These are phyloP conservation scores for Periconia macrospinosa DNA, from an alignment of 2,329 filamentous ascomycete species.

Conservation along the genomic window DNA sequence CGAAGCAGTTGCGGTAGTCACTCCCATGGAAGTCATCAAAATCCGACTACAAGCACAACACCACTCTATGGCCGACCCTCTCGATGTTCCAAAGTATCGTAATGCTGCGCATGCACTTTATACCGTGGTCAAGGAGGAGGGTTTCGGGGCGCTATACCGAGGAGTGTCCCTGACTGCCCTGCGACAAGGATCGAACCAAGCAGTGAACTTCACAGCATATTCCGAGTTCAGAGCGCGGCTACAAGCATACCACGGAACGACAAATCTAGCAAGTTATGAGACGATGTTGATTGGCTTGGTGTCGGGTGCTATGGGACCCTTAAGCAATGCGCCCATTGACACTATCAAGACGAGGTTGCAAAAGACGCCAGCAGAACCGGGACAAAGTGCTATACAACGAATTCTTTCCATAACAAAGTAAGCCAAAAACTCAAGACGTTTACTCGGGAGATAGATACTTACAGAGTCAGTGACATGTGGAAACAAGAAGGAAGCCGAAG, in stretches of 20 bases:
- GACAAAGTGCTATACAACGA: slow-evolving; percentile 76
- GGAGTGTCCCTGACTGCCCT: slow-evolving; percentile 92
- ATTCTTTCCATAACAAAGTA: slow-evolving; percentile 72
- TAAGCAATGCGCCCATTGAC: slow-evolving; percentile 97
- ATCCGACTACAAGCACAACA: slow-evolving; percentile 97
- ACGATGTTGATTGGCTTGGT: slow-evolving; percentile 90
- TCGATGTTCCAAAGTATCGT: slow-evolving; percentile 95
- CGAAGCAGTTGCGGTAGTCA: slow-evolving; percentile 94
- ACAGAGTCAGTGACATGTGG: slow-evolving; percentile 50
- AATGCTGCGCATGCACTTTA: slow-evolving; percentile 83
- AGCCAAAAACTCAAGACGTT: slow-evolving; percentile 50
- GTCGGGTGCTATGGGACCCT: slow-evolving; percentile 89
- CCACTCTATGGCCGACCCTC: slow-evolving; percentile 95
- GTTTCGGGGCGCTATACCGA: slow-evolving; percentile 82
- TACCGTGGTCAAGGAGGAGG: slow-evolving; percentile 91
- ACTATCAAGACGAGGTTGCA: slow-evolving; percentile 98
- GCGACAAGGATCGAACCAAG: slow-evolving; percentile 94
- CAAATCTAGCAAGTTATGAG: slow-evolving; percentile 80
- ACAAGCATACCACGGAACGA: slow-evolving; percentile 71
- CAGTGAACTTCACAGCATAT: slow-evolving; percentile 95
- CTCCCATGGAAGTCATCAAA: slow-evolving; percentile 99
- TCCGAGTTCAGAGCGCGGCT: slow-evolving; percentile 85
- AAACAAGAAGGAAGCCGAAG: slow-evolving; percentile 90
- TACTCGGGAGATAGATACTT: slow-evolving; percentile 3
- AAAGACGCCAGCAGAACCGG: slow-evolving; percentile 79